Conservation (phyloP, 768 basidiomycete species). For the Termitomyces sp. region DNA sequence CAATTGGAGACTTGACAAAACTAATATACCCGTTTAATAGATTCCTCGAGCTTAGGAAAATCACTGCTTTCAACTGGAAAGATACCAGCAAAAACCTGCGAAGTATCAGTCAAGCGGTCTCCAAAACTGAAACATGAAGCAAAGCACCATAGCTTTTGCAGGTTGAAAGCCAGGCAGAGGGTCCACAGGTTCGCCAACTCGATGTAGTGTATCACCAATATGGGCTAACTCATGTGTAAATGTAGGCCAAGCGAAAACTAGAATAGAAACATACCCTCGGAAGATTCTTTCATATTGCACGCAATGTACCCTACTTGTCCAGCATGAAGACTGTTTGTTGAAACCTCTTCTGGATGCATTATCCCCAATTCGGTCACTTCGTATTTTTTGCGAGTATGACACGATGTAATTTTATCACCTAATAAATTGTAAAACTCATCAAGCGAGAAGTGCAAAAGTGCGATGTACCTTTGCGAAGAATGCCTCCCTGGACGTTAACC, state of each 20-base stretch:
- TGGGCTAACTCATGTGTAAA: constrained; percentile 49
- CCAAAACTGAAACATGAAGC: background rate
- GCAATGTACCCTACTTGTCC: constrained; percentile 88
- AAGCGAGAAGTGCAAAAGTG: background rate
- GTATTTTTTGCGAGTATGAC: constrained; percentile 81
- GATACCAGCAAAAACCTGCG: constrained; percentile 87
- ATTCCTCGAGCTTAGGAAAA: constrained; percentile 93
- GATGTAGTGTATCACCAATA: constrained; percentile 91
- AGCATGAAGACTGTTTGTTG: constrained; percentile 58
- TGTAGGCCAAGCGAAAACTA: background rate
- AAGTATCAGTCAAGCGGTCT: background rate
- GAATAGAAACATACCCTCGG: constrained; percentile 57
- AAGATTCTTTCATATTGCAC: constrained; percentile 97
- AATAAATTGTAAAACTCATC: background rate
- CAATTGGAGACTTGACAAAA: constrained; percentile 1
- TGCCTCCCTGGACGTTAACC: constrained; percentile 74
- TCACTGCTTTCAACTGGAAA: constrained; percentile 91
- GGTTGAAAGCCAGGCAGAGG: constrained; percentile 90
- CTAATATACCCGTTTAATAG: constrained; percentile 72
- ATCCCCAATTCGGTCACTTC: constrained; percentile 86
- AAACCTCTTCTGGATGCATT: constrained; percentile 85
- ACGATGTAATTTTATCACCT: constrained; percentile 91
- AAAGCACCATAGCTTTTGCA: constrained; percentile 83
- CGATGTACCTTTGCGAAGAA: constrained; percentile 68
- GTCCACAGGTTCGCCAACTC: constrained; percentile 64